Evolutionary conservation across 164 flowering plant species (phyloP), one percentile per base, ranked within the genome.

Genomic region (Chimonanthus salicifolius): DNA sequence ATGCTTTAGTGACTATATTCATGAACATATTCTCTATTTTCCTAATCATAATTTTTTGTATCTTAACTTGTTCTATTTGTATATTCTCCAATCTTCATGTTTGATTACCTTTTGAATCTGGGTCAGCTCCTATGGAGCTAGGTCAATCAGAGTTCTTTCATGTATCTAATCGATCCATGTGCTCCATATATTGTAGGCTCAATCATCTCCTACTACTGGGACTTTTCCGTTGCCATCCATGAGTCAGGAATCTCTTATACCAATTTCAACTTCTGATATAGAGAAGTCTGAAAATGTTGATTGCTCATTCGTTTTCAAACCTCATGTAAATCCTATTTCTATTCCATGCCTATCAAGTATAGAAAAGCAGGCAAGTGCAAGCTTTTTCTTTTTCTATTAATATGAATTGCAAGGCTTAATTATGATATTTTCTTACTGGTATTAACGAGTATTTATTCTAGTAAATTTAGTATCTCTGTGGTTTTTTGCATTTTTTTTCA

Each of bases 161-260:
- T 15, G 49, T 78, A 67, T 10, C 48, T 54, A 68, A 67, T 47
- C 54, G 13, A 1, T 33, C 33, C 33, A 48, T 33, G 15, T 43
- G 62, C 45, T 15, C 6, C 33, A 47, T 72, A 13, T 72, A 71
- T 21, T 48, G 15, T 49, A 78, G 84, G 82, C 82, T 74, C 82
- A 81, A 74, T 75, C 81, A 45, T 89, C 97, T 79, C 97, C 97
- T 5, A 89, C 97, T 68, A 89, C 94, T 15, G 97, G 94, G 75
- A 83, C 87, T 45, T 84, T 83, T 76, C 80, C 76, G 47, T 69
- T 78, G 5, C 80, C 86, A 4, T 50, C 82, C 64, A 48, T 78
- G 44, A 60, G 70, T 75, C 77, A 74, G 66, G 89, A 81, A 46
- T 65, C 71, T 74, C 58, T 75, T 62, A 71, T 77, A 71, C 71